A percentile compares a stretch with the other conserved stretches of the same genome.
These are phyloP conservation scores for Quercus bicolor DNA, from an alignment of 306 rosid genomes.

Conservation along the genomic window DNA sequence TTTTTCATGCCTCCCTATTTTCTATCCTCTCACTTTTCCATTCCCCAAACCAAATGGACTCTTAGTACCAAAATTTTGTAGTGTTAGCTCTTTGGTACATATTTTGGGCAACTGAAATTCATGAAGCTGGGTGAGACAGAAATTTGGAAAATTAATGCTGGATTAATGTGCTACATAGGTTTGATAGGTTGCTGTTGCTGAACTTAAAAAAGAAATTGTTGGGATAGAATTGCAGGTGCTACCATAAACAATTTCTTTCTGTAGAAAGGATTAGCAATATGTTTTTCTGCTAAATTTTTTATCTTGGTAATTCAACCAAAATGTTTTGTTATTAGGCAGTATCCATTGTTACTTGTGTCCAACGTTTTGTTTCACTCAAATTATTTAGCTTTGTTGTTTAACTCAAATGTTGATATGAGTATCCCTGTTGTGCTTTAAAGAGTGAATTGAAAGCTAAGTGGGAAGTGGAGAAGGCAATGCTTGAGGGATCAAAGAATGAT, in stretches of 20 bases:
- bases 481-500: constrained; percentile 52
- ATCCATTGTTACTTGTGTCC: background rate
- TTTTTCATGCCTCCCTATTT: too few species aligned
- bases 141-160: background rate
- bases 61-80: too few species aligned
- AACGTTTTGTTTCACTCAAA: background rate
- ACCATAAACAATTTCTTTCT: background rate
- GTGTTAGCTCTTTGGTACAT: too few species aligned
- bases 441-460: constrained; percentile 68
- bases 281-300: background rate
- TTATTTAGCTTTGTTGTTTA: background rate
- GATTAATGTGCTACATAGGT: background rate
- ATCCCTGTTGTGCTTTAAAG: constrained; percentile 33
- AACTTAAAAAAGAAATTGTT: background rate
- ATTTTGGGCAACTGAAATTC: too few species aligned
- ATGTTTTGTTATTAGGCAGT: background rate
- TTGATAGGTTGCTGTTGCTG: background rate
- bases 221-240: background rate
- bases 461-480: constrained; percentile 54
- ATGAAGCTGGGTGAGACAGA: background rate
- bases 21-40: too few species aligned
- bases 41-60: too few species aligned
- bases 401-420: constrained; percentile 1
- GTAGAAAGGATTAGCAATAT: too few species aligned
- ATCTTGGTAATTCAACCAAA: background rate